phyloP scores from a whole-genome alignment of 306 rosid genomes.

The Mimosa bimucronata region DNA sequence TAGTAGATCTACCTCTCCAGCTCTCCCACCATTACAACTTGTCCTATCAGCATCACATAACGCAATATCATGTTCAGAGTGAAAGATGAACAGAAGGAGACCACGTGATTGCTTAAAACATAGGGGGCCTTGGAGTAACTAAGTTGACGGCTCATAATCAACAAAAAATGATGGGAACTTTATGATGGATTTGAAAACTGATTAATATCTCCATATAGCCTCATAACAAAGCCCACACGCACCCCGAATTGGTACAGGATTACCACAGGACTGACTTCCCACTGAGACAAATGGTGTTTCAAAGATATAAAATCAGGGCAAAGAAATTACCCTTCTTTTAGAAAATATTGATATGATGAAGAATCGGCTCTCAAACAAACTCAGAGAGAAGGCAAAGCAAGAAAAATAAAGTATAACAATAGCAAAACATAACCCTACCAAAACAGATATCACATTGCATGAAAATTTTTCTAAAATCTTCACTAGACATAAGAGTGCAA shows the following conservation, averaged over 20 bases:
- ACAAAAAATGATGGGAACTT: neutral
- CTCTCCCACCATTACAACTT: neutral
- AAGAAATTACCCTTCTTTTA: neutral
- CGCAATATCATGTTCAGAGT: neutral
- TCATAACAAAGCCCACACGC: conserved; percentile 6
- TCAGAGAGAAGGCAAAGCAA: conserved; percentile 22
- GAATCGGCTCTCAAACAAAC: conserved; percentile 13
- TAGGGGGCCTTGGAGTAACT: neutral
- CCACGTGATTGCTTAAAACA: neutral
- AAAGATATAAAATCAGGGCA: neutral
- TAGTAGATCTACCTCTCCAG: neutral
- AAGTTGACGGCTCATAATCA: neutral
- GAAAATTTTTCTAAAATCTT: conserved; percentile 32
- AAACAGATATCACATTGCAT: conserved; percentile 40
- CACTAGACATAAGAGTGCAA: conserved; percentile 34
- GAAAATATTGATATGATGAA: neutral
- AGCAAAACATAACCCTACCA: conserved; percentile 20
- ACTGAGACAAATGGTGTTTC: neutral
- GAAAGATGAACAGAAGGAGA: conserved; percentile 18
- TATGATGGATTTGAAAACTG: neutral
- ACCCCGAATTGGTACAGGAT: neutral
- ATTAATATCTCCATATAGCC: conserved; percentile 1
- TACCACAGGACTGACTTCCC: neutral
- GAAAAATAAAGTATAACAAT: conserved; percentile 19
- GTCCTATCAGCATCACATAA: neutral